Evolutionary conservation across 768 basidiomycete species (phyloP), one percentile per base, ranked within the genome.

Genomic region (Termitomyces sp.): DNA sequence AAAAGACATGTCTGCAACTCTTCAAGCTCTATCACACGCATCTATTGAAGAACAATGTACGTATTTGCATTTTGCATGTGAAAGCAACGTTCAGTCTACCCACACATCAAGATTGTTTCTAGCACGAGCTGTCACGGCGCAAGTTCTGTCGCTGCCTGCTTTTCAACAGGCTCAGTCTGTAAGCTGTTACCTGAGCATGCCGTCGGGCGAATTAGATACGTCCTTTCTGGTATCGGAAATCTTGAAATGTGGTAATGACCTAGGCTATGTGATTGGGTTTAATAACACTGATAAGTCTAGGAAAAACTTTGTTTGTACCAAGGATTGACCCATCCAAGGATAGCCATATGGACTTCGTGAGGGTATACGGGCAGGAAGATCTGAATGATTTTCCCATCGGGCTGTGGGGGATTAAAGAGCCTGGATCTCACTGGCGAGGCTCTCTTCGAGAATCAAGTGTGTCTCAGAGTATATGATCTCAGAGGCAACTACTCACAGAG

Each of bases 101-200:
- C 15, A 41, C 31, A 41, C 12, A 18, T 52, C 18, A 52, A 52
- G 13, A 54, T 51, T 44, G 54, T 56, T 44, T 48, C 5, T 55
- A 85, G 85, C 83, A 13, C 69, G 67, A 56, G 75, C 72, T 31
- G 77, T 90, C 52, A 69, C 77, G 6, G 66, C 69, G 13, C 75
- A 73, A 57, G 72, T 91, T 29, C 62, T 85, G 20, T 66, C 77
- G 0, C 69, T 84, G 18, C 74, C 85, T 2, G 74, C 76, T 9
- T 87, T 90, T 63, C 69, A 75, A 36, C 64, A 65, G 39, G 78
- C 77, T 51, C 76, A 69, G 51, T 74, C 75, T 5, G 68, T 91
- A 31, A 85, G 88, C 72, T 92, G 90, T 69, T 92, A 87, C 68
- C 75, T 92, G 42, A 91, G 83, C 70, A 91, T 92, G 90, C 87